Base-by-base conservation (phyloP, 768 basidiomycete species). In the Clitopilus hobsonii region DNA sequence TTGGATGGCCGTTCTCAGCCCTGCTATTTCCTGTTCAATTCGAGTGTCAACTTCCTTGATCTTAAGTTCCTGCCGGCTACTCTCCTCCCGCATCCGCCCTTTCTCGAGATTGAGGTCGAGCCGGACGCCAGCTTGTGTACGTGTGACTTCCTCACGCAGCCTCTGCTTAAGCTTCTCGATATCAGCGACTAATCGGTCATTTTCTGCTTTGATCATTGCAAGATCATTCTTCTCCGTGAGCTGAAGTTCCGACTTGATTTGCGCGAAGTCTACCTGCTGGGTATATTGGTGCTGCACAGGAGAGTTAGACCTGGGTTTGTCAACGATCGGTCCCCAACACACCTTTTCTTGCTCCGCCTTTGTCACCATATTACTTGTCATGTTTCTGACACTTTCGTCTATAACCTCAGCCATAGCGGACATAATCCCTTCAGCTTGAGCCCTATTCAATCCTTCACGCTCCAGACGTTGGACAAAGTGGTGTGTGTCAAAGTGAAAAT, bases 331-430 rank as follows among this genome's bases (percentile, higher is more conserved):
- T n/a, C n/a, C n/a, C n/a, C n/a, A n/a, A 58, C 78, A 30, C 51
- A 89, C 95, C 84, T 98, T 98, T 72, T 98, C 96, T 67, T 97
- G 94, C 61, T 97, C 93, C 0, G 92, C 86, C 69, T 93, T 94
- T 5, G 91, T 94, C 56, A 98, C 96, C 87, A 98, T 90, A 63
- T 93, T 94, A 61, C 84, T 86, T 32, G 92, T 91, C 93, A 99
- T 94, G 65, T 94, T 96, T 57, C 88, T 82, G 36, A 98, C 87
- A 66, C 92, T 94, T 77, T 99, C 97, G 69, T 97, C 93, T 32
- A 99, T 94, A 58, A 98, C 95, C 63, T 94, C 93, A 11, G 94
- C 91, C 82, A 99, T 90, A 6, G 95, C 92, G 47, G 86, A 80
- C 94, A 98, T 97, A 66, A 99, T 90, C 2, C 97, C 96, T 67